Conservation (phyloP, 83 land plant species). For the Thuja plicata region DNA sequence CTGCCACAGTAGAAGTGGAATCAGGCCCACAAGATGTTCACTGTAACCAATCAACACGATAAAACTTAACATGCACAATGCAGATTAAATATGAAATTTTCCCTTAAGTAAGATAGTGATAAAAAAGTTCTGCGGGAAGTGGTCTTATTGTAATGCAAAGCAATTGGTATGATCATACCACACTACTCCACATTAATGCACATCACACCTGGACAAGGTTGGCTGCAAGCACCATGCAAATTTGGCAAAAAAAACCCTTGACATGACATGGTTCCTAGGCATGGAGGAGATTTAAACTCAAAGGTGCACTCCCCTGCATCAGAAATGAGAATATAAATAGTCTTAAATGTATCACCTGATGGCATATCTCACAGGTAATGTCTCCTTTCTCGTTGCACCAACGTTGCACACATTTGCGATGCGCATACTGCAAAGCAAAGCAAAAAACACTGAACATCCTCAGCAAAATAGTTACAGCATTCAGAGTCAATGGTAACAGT, state of each 20-base stretch:
- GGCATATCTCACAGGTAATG: conserved; percentile 69
- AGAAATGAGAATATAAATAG: background rate
- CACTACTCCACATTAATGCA: background rate
- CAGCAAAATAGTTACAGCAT: background rate
- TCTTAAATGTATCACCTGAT: conserved; percentile 39
- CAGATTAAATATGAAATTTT: background rate
- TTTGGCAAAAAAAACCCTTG: background rate
- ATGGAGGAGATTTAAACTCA: background rate
- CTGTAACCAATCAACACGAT: background rate
- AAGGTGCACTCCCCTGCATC: background rate
- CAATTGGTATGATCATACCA: background rate
- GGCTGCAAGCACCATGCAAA: background rate
- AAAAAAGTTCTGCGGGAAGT: background rate
- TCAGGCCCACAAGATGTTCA: background rate
- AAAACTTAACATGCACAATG: background rate
- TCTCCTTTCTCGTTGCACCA: conserved; percentile 92
- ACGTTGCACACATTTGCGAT: conserved; percentile 69
- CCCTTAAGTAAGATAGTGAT: background rate
- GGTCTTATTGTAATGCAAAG: background rate
- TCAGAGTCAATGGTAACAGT: background rate
- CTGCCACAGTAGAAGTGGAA: background rate
- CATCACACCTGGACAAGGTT: background rate
- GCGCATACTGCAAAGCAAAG: conserved; percentile 71
- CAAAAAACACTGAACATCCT: background rate
- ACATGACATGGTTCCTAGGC: background rate